Conservation (phyloP, 768 basidiomycete species). For the Phylloporus scabripes region DNA sequence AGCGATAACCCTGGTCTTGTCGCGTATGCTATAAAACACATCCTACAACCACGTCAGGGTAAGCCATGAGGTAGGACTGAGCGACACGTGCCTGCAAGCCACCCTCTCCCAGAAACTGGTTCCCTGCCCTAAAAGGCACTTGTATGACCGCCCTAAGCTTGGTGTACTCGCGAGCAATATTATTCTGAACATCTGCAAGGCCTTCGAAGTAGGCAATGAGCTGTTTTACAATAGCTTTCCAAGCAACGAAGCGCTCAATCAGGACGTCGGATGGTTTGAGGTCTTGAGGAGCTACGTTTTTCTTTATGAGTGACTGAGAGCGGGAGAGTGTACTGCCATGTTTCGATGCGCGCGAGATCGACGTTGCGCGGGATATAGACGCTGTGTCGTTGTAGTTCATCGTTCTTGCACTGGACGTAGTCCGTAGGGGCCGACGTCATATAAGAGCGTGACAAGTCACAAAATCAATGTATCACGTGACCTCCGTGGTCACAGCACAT, state of each 20-base stretch:
- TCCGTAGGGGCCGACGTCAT: constrained; percentile 20
- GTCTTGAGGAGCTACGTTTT: constrained; percentile 86
- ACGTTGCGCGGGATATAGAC: constrained; percentile 65
- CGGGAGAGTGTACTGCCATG: constrained; percentile 71
- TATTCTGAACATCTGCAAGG: constrained; percentile 82
- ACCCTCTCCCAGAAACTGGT: constrained; percentile 97
- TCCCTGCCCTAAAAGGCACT: constrained; percentile 91
- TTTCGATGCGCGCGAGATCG: constrained; percentile 58
- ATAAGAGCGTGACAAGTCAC: constrained; percentile 12
- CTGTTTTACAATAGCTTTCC: constrained; percentile 97
- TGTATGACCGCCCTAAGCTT: constrained; percentile 95
- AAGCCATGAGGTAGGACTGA: not conserved
- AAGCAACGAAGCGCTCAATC: constrained; percentile 89
- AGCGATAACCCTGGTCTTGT: constrained; percentile 88
- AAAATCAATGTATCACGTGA: not conserved
- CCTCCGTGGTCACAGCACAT: not conserved
- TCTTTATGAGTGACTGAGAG: constrained; percentile 87
- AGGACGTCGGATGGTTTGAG: constrained; percentile 92
- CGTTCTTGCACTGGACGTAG: not conserved
- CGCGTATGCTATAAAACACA: constrained; percentile 86
- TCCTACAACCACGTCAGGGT: constrained; percentile 46
- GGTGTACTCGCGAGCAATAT: constrained; percentile 86
- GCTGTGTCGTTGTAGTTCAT: constrained; percentile 41
- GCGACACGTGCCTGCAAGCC: constrained; percentile 66
- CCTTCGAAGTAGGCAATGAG: constrained; percentile 80